Evolutionary conservation across 1,284 basidiomycete species (phyloP).

Genomic region (Fomitopsis betulina): DNA sequence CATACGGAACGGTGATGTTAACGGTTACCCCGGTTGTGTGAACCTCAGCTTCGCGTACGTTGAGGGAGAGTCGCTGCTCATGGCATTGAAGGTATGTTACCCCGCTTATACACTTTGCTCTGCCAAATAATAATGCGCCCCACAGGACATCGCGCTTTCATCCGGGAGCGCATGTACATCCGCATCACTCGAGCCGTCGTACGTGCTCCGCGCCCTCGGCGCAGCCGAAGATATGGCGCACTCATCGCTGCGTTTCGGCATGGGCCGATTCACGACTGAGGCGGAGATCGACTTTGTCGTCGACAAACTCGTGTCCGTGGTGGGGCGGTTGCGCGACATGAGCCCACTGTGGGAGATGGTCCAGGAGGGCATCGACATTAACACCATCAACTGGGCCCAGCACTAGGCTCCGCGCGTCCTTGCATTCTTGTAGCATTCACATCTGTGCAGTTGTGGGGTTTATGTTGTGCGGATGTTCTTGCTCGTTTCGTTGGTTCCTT

Average conservation of each 20-base stretch:
- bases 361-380: conserved; percentile 95
- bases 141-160: conserved; percentile 90
- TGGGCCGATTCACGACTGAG: conserved; percentile 98
- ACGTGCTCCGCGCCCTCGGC: conserved; percentile 94
- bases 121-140: conserved; percentile 5
- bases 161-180: conserved; percentile 99
- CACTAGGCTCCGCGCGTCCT: conserved; percentile 29
- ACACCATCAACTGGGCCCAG: conserved; percentile 89
- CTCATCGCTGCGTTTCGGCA: conserved; percentile 95
- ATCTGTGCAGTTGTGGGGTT: neutral
- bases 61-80: conserved; percentile 95
- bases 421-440: neutral
- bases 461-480: neutral
- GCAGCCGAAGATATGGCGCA: conserved; percentile 99
- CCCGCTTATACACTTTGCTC: neutral
- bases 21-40: conserved; percentile 90
- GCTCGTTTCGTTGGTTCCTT: neutral
- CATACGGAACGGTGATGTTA: conserved; percentile 88
- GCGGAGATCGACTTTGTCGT: conserved; percentile 96
- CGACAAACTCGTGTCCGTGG: conserved; percentile 84
- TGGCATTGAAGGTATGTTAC: conserved; percentile 90
- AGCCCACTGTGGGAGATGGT: conserved; percentile 98
- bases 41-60: conserved; percentile 97
- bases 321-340: conserved; percentile 72
- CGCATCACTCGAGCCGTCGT: conserved; percentile 96